Percentiles rank a stretch among this genome's conserved stretches.
Conservation (phyloP, 257 asterid species). For the Solanum chiquidenum region DNA sequence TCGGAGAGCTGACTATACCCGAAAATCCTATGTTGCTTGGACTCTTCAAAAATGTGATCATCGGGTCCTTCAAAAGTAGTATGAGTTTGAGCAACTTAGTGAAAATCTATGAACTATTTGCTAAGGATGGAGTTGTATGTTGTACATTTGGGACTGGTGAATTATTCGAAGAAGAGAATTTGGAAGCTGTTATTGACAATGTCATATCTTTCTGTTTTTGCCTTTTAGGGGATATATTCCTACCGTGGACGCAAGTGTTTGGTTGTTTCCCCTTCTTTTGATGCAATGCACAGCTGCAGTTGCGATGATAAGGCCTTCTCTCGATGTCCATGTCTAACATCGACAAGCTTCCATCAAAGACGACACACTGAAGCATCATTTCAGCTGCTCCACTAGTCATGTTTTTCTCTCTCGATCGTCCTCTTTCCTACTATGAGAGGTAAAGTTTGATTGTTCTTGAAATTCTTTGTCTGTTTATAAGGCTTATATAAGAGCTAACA, state of each 20-base stretch:
- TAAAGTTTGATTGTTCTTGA: neutral
- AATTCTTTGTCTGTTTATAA: neutral
- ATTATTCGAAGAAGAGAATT: neutral
- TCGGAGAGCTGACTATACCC: neutral
- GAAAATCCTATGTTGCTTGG: neutral
- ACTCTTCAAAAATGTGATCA: neutral
- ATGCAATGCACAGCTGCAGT: conserved; percentile 38
- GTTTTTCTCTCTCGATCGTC: neutral
- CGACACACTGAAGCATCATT: conserved; percentile 11
- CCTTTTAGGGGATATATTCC: conserved; percentile 9
- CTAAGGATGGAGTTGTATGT: neutral
- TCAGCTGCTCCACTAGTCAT: conserved; percentile 29
- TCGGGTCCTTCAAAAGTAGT: neutral
- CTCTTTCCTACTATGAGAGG: neutral
- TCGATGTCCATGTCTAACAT: conserved; percentile 24
- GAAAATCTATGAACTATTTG: neutral
- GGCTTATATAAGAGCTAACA: conserved; percentile 9
- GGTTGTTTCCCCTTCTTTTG: conserved; percentile 9
- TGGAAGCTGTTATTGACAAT: neutral
- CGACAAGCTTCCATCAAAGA: conserved; percentile 20
- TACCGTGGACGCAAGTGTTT: neutral
- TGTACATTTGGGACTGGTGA: neutral
- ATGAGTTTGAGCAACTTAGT: neutral
- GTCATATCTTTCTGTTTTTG: neutral
- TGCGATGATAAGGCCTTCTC: conserved; percentile 26